Percentiles rank a stretch among this genome's conserved stretches.
Evolutionary conservation across 768 basidiomycete species (phyloP).

Genomic region (Pholiota conissans): DNA sequence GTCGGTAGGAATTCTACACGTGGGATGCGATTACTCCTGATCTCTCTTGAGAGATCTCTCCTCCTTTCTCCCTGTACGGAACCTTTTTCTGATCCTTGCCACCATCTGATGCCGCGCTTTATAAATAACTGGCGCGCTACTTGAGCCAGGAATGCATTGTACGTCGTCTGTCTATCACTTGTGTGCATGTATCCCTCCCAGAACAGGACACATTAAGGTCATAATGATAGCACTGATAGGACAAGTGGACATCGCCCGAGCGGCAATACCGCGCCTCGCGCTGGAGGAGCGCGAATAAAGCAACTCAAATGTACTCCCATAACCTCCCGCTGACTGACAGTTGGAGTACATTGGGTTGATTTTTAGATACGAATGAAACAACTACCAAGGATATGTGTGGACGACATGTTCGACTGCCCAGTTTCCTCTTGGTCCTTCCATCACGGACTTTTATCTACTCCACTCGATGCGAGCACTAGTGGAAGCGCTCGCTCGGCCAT

Average conservation of each 20-base stretch:
- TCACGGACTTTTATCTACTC: conserved; percentile 13
- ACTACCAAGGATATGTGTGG: background rate
- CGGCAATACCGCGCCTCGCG: background rate
- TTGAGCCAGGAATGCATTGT: background rate
- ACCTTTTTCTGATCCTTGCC: conserved; percentile 4
- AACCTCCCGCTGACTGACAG: background rate
- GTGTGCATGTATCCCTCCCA: background rate
- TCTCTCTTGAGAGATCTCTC: background rate
- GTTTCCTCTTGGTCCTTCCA: conserved; percentile 7
- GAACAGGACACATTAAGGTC: conserved; percentile 6
- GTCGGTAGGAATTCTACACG: background rate
- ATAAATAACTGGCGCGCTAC: conserved; percentile 4
- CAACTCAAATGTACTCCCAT: background rate
- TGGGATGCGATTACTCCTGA: background rate
- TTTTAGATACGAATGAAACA: conserved; percentile 7
- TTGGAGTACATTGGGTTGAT: conserved; percentile 2
- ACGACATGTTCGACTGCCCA: conserved; percentile 2
- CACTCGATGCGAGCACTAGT: conserved; percentile 4
- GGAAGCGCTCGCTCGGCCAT: too few species aligned
- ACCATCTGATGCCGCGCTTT: conserved; percentile 9
- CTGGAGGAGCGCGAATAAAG: background rate
- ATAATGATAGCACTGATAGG: background rate
- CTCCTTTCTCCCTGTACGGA: background rate
- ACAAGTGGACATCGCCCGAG: background rate
- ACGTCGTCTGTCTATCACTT: conserved; percentile 7